Conservation (phyloP, 2,329 filamentous ascomycete genomes). For the Alternaria longipes region DNA sequence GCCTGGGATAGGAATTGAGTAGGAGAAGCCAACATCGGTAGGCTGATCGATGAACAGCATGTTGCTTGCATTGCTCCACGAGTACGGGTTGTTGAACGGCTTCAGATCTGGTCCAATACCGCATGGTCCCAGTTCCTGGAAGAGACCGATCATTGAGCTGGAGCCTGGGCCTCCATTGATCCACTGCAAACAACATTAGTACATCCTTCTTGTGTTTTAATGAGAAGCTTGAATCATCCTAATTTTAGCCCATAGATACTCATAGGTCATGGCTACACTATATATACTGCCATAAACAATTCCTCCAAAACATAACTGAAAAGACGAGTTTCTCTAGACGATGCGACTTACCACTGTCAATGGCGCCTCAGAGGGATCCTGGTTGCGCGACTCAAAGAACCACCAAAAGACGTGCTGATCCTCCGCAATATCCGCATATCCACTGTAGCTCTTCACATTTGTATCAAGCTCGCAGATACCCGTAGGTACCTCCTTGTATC, state of each 20-base stretch:
- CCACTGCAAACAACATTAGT: conserved; percentile 50
- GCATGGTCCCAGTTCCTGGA: conserved; percentile 64
- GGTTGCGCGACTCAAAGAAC: conserved; percentile 65
- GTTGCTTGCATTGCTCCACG: conserved; percentile 71
- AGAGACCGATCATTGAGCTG: conserved; percentile 65
- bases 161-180: conserved; percentile 66
- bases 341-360: conserved; percentile 56
- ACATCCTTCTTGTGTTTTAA: neutral
- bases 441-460: conserved; percentile 64
- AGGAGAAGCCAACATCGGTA: conserved; percentile 67
- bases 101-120: conserved; percentile 56
- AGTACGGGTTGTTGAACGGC: conserved; percentile 68
- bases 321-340: neutral
- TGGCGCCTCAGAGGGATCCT: conserved; percentile 61
- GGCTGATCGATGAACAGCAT: conserved; percentile 78
- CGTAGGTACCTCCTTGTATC: conserved; percentile 64
- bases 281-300: too few relatives aligned
- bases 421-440: conserved; percentile 63
- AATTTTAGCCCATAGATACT: too few relatives aligned
- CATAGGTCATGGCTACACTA: too few relatives aligned
- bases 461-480: conserved; percentile 67
- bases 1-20: conserved; percentile 56
- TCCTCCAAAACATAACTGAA: too few relatives aligned
- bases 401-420: conserved; percentile 65
- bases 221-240: neutral